Evolutionary conservation across 2,329 filamentous ascomycete species (phyloP), one percentile per base, ranked within the genome.

Genomic region (Diaporthe caulivora): DNA sequence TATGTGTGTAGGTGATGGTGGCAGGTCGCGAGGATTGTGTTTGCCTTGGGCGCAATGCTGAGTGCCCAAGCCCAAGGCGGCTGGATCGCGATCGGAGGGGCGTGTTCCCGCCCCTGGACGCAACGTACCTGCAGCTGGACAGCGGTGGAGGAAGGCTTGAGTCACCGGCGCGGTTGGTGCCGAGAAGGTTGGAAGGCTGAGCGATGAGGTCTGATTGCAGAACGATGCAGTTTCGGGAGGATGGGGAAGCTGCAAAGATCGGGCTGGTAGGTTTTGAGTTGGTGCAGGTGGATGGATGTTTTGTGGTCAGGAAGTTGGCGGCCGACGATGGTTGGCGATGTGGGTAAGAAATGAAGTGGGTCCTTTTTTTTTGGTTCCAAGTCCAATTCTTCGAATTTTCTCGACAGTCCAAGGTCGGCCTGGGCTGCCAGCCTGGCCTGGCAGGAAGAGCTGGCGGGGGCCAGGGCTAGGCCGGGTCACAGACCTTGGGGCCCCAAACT

Each of bases 111-210:
- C 51, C 40, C 62, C 47, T 53, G 62, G 62, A 67, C 21, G 31
- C n/a, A 37, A 67, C 62, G n/a, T 67, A 67, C 62, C 62, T 67
- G 62, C 62, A 67, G 47, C 62, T 67, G 62, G 13, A 67, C 62
- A 53, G 62, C 62, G 62, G 47, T 67, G 62, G 62, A 47, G 15
- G 29, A 51, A 13, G 37, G n/a, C 37, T n/a, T 67, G 62, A 67
- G 47, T 67, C 62, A 67, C 62, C 44, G 62, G 62, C 31, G 62
- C 47, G 47, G 17, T 40, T 53, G 47, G 9, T 67, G 31, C 62
- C 62, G 47, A 53, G 47, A 21, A 3, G 37, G 31, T 40, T 11
- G n/a, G 51, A 13, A 31, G 47, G n/a, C 31, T 67, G 62, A n/a
- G 62, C 31, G 62, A n/a, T 53, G 62, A 53, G n/a, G n/a, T 26